phyloP scores from a whole-genome alignment of 2,329 filamentous ascomycete species.

The Ascochyta lentis region DNA sequence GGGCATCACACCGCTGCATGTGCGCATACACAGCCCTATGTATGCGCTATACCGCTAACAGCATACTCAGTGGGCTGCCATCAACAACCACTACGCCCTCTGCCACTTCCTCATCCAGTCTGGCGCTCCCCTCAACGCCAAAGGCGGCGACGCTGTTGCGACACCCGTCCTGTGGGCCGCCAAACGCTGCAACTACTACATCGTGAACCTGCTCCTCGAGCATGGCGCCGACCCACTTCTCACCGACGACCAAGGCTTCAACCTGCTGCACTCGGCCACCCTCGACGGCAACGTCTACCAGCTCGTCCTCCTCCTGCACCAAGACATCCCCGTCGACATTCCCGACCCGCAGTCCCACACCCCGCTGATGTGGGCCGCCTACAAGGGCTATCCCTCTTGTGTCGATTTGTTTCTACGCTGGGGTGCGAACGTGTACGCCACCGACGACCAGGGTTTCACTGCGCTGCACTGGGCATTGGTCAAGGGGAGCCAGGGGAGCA shows the following conservation, averaged over 20 bases:
- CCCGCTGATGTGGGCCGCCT: slow-evolving; percentile 97
- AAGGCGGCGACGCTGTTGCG: slow-evolving; percentile 92
- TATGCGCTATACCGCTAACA: slow-evolving; percentile 13
- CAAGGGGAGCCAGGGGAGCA: slow-evolving; percentile 86
- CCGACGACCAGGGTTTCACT: slow-evolving; percentile 91
- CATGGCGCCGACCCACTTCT: slow-evolving; percentile 91
- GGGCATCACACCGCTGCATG: slow-evolving; percentile 94
- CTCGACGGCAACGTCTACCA: slow-evolving; percentile 96
- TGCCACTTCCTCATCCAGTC: slow-evolving; percentile 90
- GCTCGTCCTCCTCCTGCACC: slow-evolving; percentile 86
- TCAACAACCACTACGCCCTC: slow-evolving; percentile 98
- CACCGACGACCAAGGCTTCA: slow-evolving; percentile 95
- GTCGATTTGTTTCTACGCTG: slow-evolving; percentile 92
- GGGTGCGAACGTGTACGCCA: slow-evolving; percentile 91
- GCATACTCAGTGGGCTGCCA: slow-evolving; percentile 83
- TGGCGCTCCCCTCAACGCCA: slow-evolving; percentile 91
- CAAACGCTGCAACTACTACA: slow-evolving; percentile 95
- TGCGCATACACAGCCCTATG: slow-evolving; percentile 51
- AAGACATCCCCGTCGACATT: slow-evolving; percentile 93
- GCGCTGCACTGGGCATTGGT: slow-evolving; percentile 96
- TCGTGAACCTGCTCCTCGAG: slow-evolving; percentile 89
- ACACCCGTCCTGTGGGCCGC: slow-evolving; percentile 97
- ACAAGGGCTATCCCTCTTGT: slow-evolving; percentile 92
- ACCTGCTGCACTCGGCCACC: slow-evolving; percentile 94
- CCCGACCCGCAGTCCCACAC: slow-evolving; percentile 91